A percentile compares a stretch with the other conserved stretches of the same genome.
Conservation (phyloP, 495 filamentous ascomycete species). For the Xylaria curta region DNA sequence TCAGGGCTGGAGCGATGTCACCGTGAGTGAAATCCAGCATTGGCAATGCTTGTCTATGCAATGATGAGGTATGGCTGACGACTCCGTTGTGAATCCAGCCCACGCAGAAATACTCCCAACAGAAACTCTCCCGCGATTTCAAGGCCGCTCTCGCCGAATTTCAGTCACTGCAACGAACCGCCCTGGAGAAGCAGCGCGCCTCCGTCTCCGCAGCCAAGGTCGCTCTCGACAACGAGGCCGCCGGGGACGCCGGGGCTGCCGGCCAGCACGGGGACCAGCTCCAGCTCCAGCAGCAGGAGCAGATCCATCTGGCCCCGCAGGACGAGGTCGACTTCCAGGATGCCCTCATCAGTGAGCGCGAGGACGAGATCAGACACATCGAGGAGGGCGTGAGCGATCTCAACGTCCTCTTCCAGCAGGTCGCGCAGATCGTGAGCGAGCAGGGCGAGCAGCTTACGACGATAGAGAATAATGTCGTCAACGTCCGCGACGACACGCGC, state of each 20-base stretch:
- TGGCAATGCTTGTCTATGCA: neutral
- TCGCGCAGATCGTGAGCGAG: conserved; percentile 93
- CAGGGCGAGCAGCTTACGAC: conserved; percentile 91
- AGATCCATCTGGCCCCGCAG: conserved; percentile 83
- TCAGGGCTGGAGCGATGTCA: conserved; percentile 88
- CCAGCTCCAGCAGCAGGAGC: conserved; percentile 76
- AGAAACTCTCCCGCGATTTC: conserved; percentile 92
- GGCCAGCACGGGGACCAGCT: conserved; percentile 54
- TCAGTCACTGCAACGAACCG: conserved; percentile 84
- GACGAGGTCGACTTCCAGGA: conserved; percentile 99
- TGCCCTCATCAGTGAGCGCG: conserved; percentile 90
- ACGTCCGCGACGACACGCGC: conserved; percentile 75
- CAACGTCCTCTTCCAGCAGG: conserved; percentile 95
- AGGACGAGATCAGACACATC: conserved; percentile 94
- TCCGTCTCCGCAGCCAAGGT: conserved; percentile 79
- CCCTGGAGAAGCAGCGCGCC: conserved; percentile 89
- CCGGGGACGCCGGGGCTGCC: conserved; percentile 38
- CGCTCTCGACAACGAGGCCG: conserved; percentile 66
- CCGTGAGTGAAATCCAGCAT: conserved; percentile 61
- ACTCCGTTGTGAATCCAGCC: conserved; percentile 58
- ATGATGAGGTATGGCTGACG: conserved; percentile 17
- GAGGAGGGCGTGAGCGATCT: conserved; percentile 94
- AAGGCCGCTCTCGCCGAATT: conserved; percentile 86
- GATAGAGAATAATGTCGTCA: conserved; percentile 85
- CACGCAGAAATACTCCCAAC: conserved; percentile 87